phyloP scores from a whole-genome alignment of 768 basidiomycete species.

The Dacryopinax spathularia region DNA sequence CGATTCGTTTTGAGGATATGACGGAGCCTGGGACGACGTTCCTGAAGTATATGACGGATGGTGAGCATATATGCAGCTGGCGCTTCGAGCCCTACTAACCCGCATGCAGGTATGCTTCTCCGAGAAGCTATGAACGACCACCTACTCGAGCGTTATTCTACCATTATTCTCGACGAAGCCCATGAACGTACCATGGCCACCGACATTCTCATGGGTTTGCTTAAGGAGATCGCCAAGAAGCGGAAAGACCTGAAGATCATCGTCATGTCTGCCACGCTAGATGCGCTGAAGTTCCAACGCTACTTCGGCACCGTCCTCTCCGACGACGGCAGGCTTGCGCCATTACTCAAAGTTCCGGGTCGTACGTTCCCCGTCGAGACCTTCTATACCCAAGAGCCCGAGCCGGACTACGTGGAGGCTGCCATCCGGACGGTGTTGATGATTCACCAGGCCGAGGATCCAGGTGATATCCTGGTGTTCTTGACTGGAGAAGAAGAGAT shows the following conservation, averaged over 20 bases:
- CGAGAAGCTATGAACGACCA: slow-evolving; percentile 98
- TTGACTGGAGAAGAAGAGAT: slow-evolving; percentile 98
- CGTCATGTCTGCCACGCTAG: slow-evolving; percentile 95
- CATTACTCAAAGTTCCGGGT: slow-evolving; percentile 81
- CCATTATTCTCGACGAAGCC: slow-evolving; percentile 96
- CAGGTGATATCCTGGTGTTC: slow-evolving; percentile 86
- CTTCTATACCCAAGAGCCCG: slow-evolving; percentile 83
- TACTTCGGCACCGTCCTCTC: slow-evolving; percentile 46
- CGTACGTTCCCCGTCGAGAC: slow-evolving; percentile 93
- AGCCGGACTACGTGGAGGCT: slow-evolving; percentile 92
- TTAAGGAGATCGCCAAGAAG: slow-evolving; percentile 68
- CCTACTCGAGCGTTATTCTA: slow-evolving; percentile 74
- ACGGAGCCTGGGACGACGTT: slow-evolving; percentile 81
- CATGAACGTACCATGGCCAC: slow-evolving; percentile 97
- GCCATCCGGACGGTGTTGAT: slow-evolving; percentile 91
- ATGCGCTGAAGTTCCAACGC: slow-evolving; percentile 90
- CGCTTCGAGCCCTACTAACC: neutral
- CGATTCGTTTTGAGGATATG: slow-evolving; percentile 97
- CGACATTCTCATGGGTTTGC: slow-evolving; percentile 94
- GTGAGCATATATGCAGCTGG: slow-evolving; percentile 44
- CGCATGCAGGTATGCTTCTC: slow-evolving; percentile 33
- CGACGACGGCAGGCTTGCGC: slow-evolving; percentile 36
- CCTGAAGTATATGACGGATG: slow-evolving; percentile 99
- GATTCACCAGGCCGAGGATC: slow-evolving; percentile 92
- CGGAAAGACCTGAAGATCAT: slow-evolving; percentile 90